Base-by-base conservation (phyloP, 2,329 filamentous ascomycete genomes). In the Beauveria scarabaeidicola region DNA sequence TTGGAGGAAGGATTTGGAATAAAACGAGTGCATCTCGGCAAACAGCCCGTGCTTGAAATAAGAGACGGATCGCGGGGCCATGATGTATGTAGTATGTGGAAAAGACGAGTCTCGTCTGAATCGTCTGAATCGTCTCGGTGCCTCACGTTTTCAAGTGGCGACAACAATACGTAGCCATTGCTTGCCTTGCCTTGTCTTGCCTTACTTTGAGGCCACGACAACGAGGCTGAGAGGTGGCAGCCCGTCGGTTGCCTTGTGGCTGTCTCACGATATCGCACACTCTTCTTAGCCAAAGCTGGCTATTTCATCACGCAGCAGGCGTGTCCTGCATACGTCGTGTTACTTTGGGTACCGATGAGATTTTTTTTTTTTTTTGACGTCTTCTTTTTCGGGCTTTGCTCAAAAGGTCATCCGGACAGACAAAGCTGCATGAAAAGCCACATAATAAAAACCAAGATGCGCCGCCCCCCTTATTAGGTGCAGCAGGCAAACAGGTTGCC, bases 331-430 rank as follows among this genome's bases (percentile, higher is more conserved):
- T 19, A 23, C 13, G 23, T 29, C 32, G 46, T 51, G 55, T 43
- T 43, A 40, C 55, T 51, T 58, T 58, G 46, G 55, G 55, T 38
- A 58, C 55, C 32, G 32, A 15, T 36, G 32, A 36, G 5, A 36
- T 5, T 2, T 36, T 36, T 36, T 32, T 13, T 36, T 13, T 36
- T n/a, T n/a, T n/a, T n/a, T n/a, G n/a, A n/a, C 32, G 11, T 13
- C 11, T 13, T 36, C 5, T 13, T 36, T 11, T 36, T 36, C 32
- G 32, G 32, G 32, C 32, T 13, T 36, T 36, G 32, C 9, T 38
- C 7, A 13, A n/a, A 17, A 51, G 32, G 46, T 32, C 44, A 50
- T 51, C 32, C 36, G 36, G 23, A 15, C 55, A 17, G 27, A 19
- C 5, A 25, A n/a, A n/a, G 4, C 36, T 41, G 50, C 50, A 52